These are phyloP conservation scores for Trichocladium antarcticum DNA, from an alignment of 495 filamentous ascomycete genomes.

Conservation along the genomic window DNA sequence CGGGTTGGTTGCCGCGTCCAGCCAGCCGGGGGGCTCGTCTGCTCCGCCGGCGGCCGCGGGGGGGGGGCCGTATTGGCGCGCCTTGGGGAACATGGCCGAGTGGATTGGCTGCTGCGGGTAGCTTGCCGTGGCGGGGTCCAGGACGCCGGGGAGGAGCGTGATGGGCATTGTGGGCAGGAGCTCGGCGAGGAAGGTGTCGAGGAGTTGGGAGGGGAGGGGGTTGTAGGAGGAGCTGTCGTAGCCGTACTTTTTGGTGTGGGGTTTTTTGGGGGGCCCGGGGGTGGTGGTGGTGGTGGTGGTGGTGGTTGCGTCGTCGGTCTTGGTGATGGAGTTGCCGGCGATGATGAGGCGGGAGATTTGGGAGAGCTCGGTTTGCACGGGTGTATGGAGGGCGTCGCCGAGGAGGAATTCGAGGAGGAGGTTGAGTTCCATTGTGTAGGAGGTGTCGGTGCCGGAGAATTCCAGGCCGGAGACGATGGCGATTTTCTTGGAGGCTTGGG, in stretches of 20 bases:
- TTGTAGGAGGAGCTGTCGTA: slow-evolving; percentile 87
- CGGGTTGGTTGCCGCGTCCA: slow-evolving; percentile 86
- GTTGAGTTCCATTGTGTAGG: slow-evolving; percentile 59
- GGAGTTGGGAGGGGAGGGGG: slow-evolving; percentile 62
- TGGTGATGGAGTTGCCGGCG: slow-evolving; percentile 73
- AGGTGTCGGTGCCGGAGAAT: slow-evolving; percentile 59
- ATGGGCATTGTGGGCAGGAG: slow-evolving; percentile 74
- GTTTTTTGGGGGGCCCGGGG: slow-evolving; percentile 30
- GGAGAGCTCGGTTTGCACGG: slow-evolving; percentile 46
- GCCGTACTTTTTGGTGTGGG: slow-evolving; percentile 67
- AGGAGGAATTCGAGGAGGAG: slow-evolving; percentile 79
- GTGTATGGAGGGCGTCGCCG: slow-evolving; percentile 59
- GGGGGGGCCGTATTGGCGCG: slow-evolving; percentile 52
- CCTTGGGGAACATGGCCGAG: slow-evolving; percentile 65
- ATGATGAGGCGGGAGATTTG: slow-evolving; percentile 79
- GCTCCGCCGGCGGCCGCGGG: slow-evolving; percentile 18
- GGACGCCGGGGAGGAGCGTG: slow-evolving; percentile 63
- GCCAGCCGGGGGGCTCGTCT: slow-evolving; percentile 53
- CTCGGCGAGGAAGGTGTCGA: slow-evolving; percentile 72
- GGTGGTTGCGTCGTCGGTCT: neutral
- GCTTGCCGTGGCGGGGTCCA: slow-evolving; percentile 69
- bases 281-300: slow-evolving; percentile 25
- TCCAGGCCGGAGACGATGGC: slow-evolving; percentile 82
- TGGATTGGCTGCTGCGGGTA: slow-evolving; percentile 78
- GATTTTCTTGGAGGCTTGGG: slow-evolving; percentile 47